phyloP scores from a whole-genome alignment of 2,329 filamentous ascomycete genomes.

The Aspergillus flavus region DNA sequence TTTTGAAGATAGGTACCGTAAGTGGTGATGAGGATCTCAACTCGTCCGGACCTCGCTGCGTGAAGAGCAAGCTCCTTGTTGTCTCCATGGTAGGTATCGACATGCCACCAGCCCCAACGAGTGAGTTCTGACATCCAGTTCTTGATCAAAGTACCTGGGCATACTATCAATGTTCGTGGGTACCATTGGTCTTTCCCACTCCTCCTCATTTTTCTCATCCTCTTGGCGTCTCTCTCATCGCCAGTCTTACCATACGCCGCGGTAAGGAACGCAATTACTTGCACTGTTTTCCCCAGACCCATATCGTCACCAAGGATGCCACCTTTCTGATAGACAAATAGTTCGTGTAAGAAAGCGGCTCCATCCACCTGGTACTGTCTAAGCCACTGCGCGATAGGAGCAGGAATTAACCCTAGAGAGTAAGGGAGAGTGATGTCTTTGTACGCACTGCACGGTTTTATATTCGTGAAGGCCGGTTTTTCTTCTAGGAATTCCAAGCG shows the following conservation, averaged over 20 bases:
- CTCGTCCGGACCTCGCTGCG: conserved; percentile 71
- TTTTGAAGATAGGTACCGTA: conserved; percentile 85
- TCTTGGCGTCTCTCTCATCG: conserved; percentile 79
- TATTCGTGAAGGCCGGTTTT: conserved; percentile 67
- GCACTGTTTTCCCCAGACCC: conserved; percentile 95
- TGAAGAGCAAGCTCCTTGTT: conserved; percentile 70
- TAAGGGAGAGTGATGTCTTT: conserved; percentile 73
- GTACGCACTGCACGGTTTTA: conserved; percentile 69
- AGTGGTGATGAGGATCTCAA: conserved; percentile 93
- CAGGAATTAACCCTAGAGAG: conserved; percentile 81
- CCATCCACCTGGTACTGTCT: conserved; percentile 90
- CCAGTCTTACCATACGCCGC: conserved; percentile 93
- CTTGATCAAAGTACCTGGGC: conserved; percentile 81
- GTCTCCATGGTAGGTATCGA: conserved; percentile 78
- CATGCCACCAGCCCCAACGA: conserved; percentile 95
- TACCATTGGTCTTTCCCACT: conserved; percentile 69
- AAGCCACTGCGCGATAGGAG: conserved; percentile 86
- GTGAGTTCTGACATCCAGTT: conserved; percentile 89
- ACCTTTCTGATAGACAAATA: conserved; percentile 89
- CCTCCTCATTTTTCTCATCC: conserved; percentile 83
- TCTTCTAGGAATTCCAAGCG: conserved; percentile 64
- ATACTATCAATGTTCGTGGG: conserved; percentile 80
- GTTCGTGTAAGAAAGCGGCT: conserved; percentile 79
- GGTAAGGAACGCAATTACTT: conserved; percentile 89
- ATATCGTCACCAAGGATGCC: conserved; percentile 95